Conservation (phyloP, 805 yeast genomes). For the Wickerhamiella occidentalis region DNA sequence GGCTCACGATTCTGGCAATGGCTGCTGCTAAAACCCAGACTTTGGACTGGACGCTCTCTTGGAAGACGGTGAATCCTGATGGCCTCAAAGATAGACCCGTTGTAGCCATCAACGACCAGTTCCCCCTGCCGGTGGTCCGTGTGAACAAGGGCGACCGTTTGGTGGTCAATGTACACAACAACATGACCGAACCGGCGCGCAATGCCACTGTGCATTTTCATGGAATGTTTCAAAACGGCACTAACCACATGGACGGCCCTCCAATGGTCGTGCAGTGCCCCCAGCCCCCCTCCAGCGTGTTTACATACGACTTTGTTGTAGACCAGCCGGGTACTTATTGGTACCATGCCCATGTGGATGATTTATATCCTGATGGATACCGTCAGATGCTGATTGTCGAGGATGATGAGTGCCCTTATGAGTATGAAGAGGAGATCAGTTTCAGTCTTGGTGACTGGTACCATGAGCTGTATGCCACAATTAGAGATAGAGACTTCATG, state of each 20-base stretch:
- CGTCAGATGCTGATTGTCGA: slow-evolving; percentile 53
- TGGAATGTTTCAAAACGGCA: slow-evolving; percentile 73
- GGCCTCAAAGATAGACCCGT: slow-evolving; percentile 40
- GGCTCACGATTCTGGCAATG: neutral
- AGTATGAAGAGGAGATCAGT: slow-evolving; percentile 67
- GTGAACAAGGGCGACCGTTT: slow-evolving; percentile 74
- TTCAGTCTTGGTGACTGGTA: slow-evolving; percentile 80
- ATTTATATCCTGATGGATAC: slow-evolving; percentile 86
- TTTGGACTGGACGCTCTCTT: slow-evolving; percentile 29
- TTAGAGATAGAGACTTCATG: slow-evolving; percentile 41
- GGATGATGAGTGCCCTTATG: slow-evolving; percentile 50
- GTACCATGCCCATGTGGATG: slow-evolving; percentile 91
- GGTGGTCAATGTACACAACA: slow-evolving; percentile 60
- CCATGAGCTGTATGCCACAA: slow-evolving; percentile 47
- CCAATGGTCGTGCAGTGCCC: slow-evolving; percentile 84
- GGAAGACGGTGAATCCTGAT: slow-evolving; percentile 40
- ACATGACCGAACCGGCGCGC: slow-evolving; percentile 41
- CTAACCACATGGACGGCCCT: slow-evolving; percentile 84
- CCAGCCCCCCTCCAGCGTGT: slow-evolving; percentile 61
- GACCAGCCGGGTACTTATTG: slow-evolving; percentile 84
- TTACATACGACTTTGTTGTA: slow-evolving; percentile 79
- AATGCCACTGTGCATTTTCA: slow-evolving; percentile 86
- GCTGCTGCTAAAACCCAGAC: slow-evolving; percentile 15
- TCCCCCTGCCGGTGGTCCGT: slow-evolving; percentile 78
- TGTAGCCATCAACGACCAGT: slow-evolving; percentile 52